A percentile compares a stretch with the other conserved stretches of the same genome.
Conservation (phyloP, 169 alveolate species). For the Babesia bovis region DNA sequence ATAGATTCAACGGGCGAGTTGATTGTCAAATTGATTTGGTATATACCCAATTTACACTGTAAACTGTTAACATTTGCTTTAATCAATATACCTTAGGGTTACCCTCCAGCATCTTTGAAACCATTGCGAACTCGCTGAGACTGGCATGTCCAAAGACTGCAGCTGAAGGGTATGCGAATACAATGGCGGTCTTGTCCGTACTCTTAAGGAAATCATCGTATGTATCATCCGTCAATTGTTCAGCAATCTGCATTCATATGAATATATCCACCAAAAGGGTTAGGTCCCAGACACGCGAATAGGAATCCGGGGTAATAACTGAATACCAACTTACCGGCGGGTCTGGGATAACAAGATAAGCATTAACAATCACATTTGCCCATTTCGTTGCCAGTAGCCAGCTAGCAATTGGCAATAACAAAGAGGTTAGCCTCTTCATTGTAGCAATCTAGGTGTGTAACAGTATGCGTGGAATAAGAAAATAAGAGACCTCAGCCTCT, state of each 20-base stretch:
- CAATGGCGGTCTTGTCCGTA: conserved; percentile 36
- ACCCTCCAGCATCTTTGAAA: conserved; percentile 29
- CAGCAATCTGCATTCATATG: conserved; percentile 11
- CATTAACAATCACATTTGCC: not conserved
- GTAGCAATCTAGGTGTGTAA: conserved; percentile 12
- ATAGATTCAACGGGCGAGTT: conserved; percentile 24
- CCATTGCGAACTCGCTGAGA: conserved; percentile 25
- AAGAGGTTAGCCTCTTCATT: not conserved
- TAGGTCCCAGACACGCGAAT: not conserved
- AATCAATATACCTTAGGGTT: conserved; percentile 25
- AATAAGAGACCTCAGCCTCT: not conserved
- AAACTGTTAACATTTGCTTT: not conserved
- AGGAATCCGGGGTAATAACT: not conserved
- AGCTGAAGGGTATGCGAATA: conserved; percentile 48
- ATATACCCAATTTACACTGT: conserved; percentile 54
- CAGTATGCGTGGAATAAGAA: not conserved
- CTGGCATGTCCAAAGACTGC: conserved; percentile 10
- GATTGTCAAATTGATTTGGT: conserved; percentile 24
- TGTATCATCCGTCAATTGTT: conserved; percentile 28
- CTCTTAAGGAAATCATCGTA: conserved; percentile 32
- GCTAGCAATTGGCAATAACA: conserved; percentile 2
- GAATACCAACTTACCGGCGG: conserved; percentile 23
- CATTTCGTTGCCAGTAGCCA: not conserved
- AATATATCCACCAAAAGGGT: not conserved
- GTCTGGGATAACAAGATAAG: conserved; percentile 12